phyloP scores from a whole-genome alignment of 352 stramenopile genomes.

The Phytophthora lateralis region DNA sequence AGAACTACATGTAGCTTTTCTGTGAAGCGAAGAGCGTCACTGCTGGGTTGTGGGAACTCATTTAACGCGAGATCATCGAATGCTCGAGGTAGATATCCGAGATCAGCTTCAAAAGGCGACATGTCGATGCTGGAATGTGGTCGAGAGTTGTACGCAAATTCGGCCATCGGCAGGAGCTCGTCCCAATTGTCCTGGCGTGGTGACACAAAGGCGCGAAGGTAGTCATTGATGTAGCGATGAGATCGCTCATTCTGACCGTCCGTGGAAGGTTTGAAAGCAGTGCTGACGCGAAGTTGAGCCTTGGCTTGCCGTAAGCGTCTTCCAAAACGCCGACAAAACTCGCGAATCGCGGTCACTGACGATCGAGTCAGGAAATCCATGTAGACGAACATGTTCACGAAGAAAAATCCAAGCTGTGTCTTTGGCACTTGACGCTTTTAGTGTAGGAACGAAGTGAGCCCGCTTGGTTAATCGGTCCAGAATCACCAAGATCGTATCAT shows the following conservation, averaged over 20 bases:
- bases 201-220: background rate
- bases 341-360: conserved; percentile 4
- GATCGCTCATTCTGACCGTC: conserved; percentile 1
- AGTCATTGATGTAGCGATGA: conserved; percentile 10
- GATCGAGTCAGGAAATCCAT: background rate
- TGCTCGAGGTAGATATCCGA: conserved; percentile 3
- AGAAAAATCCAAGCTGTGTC: background rate
- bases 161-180: conserved; percentile 1
- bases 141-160: conserved; percentile 9
- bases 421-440: background rate
- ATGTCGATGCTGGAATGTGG: conserved; percentile 9
- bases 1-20: background rate
- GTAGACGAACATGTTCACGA: background rate
- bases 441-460: background rate
- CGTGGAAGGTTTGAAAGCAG: conserved; percentile 8
- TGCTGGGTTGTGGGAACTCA: background rate
- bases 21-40: background rate
- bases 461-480: background rate
- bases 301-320: background rate
- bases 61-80: background rate
- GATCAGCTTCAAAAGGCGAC: conserved; percentile 17
- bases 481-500: background rate
- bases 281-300: background rate
- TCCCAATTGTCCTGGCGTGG: background rate
- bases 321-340: background rate